Conservation (phyloP, 257 asterid species). For the Solanum phureja region DNA sequence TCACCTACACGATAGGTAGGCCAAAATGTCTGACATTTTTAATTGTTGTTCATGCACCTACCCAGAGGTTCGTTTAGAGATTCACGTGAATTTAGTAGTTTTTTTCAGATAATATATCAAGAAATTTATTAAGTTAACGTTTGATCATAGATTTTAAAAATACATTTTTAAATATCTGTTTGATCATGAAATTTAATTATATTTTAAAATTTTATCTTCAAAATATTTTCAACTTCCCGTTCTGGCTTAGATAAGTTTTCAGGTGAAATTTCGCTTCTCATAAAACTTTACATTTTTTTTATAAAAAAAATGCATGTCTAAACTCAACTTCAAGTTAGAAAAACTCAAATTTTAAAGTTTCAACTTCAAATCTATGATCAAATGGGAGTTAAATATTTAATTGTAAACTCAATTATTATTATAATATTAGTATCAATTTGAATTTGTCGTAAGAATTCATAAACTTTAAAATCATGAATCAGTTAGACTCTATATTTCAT, state of each 20-base stretch:
- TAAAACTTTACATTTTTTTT: no score
- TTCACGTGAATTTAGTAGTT: neutral
- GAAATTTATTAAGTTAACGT: fast-evolving
- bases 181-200: no score
- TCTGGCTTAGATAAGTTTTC: neutral
- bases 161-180: no score
- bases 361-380: neutral
- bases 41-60: constrained; percentile 1
- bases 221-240: neutral
- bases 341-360: no score
- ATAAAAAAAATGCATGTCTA: no score
- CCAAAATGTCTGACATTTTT: neutral
- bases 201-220: neutral
- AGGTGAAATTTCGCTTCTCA: neutral
- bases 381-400: neutral
- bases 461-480: no score
- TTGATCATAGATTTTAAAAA: neutral
- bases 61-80: neutral
- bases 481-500: no score
- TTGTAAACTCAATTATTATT: no score
- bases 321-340: no score
- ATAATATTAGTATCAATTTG: no score
- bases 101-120: neutral
- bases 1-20: constrained; percentile 7
- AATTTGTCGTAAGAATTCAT: neutral